These are phyloP conservation scores for Spizellomyces punctatus DNA, from an alignment of 192 early-diverging fungal species.

Conservation along the genomic window DNA sequence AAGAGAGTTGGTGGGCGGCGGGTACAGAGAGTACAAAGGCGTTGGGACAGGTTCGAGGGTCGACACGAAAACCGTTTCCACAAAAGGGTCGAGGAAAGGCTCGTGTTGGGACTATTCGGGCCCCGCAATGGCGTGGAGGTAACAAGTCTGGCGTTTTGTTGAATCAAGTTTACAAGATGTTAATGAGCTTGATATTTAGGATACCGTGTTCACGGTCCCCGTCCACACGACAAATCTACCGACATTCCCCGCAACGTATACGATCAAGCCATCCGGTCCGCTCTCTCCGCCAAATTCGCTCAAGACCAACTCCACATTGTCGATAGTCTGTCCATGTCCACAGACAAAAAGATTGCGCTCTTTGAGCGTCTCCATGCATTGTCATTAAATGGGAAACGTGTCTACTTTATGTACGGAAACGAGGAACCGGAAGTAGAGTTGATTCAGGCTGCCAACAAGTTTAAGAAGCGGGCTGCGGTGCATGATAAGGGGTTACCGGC, in stretches of 20 bases:
- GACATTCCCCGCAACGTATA: slow-evolving; percentile 88
- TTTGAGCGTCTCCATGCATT: slow-evolving; percentile 28
- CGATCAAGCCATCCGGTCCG: slow-evolving; percentile 77
- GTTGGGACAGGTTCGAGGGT: slow-evolving; percentile 82
- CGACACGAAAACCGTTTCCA: slow-evolving; percentile 76
- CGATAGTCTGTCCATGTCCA: slow-evolving; percentile 45
- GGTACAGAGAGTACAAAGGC: slow-evolving; percentile 85
- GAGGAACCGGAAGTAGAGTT: slow-evolving; percentile 25
- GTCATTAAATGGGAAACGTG: slow-evolving; percentile 37
- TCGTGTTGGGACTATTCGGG: slow-evolving; percentile 79
- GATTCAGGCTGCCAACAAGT: slow-evolving; percentile 37
- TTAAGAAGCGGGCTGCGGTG: slow-evolving; percentile 7
- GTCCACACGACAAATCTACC: slow-evolving; percentile 78
- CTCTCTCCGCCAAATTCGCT: slow-evolving; percentile 83
- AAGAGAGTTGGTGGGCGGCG: slow-evolving; percentile 74
- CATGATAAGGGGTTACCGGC: neutral
- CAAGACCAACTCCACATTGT: slow-evolving; percentile 90
- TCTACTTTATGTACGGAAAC: slow-evolving; percentile 52
- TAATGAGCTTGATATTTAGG: slow-evolving; percentile 19
- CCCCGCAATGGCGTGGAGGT: slow-evolving; percentile 90
- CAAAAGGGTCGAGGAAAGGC: slow-evolving; percentile 95
- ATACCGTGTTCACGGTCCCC: slow-evolving; percentile 78
- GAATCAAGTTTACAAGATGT: neutral
- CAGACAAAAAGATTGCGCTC: slow-evolving; percentile 26
- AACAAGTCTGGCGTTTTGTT: slow-evolving; percentile 1